Conservation (phyloP, 2,329 filamentous ascomycete species). For the Venturia nashicola region DNA sequence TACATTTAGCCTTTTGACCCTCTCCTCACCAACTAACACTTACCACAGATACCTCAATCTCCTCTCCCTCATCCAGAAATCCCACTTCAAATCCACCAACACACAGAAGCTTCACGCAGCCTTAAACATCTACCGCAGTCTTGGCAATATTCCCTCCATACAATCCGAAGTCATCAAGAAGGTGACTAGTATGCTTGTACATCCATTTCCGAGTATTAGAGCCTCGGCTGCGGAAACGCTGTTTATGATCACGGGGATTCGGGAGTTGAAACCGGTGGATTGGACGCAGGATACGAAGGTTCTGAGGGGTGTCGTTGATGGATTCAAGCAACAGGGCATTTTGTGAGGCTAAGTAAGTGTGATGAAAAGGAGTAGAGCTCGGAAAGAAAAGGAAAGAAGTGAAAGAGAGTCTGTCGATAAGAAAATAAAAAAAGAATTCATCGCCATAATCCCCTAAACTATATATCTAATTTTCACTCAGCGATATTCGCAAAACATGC, state of each 20-base stretch:
- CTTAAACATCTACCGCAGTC: constrained; percentile 63
- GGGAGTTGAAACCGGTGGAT: constrained; percentile 22
- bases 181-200: constrained; percentile 59
- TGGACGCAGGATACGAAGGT: constrained; percentile 23
- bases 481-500: too few species aligned
- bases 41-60: constrained; percentile 23
- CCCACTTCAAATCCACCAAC: constrained; percentile 72
- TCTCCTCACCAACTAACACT: neutral
- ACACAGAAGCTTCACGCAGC: constrained; percentile 72
- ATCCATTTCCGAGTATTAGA: constrained; percentile 59
- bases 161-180: constrained; percentile 51
- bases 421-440: too few species aligned
- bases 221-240: constrained; percentile 29
- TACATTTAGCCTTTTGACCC: neutral
- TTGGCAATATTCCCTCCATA: constrained; percentile 43
- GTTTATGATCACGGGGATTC: constrained; percentile 24
- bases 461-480: too few species aligned
- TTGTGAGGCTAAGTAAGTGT: neutral
- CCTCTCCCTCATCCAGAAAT: constrained; percentile 60
- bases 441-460: too few species aligned
- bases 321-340: neutral
- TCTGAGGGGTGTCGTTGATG: constrained; percentile 20
- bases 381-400: too few species aligned
- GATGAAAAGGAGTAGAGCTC: neutral
- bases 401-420: too few species aligned